Base-by-base conservation (phyloP, 2,329 filamentous ascomycete species). In the Verruconis gallopava region DNA sequence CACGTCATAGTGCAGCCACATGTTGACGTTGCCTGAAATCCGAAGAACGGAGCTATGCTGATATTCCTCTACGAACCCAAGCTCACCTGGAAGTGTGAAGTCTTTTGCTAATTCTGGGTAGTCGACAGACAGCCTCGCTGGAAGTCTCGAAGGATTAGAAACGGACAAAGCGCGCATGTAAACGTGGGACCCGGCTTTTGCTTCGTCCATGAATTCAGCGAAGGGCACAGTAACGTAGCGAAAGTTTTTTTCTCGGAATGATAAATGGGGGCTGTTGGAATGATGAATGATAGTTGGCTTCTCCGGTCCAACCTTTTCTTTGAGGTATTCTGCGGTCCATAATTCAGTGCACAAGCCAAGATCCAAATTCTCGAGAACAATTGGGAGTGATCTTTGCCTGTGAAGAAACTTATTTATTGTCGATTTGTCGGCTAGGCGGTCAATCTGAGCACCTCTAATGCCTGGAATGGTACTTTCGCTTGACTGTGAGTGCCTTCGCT, bases 1-100 rank as follows among this genome's bases (percentile, higher is more conserved):
- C 13, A 91, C 84, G 61, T 93, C 84, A 63, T 91, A 93, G 59
- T 93, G 85, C 21, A 93, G 67, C 86, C 88, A 94, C 74, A 94
- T 83, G 32, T 78, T 81, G 9, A 89, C 81, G 2, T 75, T 75
- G 1, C 84, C 84, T 3, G 82, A 89, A 46, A 93, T 77, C 15
- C 85, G 73, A 18, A 93, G 62, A 0, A 86, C 79, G 2, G 83
- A 88, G 56, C 81, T 89, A 55, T 93, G 85, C n/a, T 37, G 22
- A 22, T 37, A 37, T 19, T 44, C 34, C 71, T 63, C 0, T 58
- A 58, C 6, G 35, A 22, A 20, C 3, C n/a, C 15, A 19, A 93
- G 63, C 46, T 76, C 65, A 1, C 65, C 50, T 1, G 85, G 84
- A 1, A 93, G 59, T 12, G 57, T 52, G 56, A 93, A 93, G 55